Evolutionary conservation across 2,329 filamentous ascomycete genomes (phyloP), one percentile per base, ranked within the genome.

Genomic region (Passalora sequoiae): DNA sequence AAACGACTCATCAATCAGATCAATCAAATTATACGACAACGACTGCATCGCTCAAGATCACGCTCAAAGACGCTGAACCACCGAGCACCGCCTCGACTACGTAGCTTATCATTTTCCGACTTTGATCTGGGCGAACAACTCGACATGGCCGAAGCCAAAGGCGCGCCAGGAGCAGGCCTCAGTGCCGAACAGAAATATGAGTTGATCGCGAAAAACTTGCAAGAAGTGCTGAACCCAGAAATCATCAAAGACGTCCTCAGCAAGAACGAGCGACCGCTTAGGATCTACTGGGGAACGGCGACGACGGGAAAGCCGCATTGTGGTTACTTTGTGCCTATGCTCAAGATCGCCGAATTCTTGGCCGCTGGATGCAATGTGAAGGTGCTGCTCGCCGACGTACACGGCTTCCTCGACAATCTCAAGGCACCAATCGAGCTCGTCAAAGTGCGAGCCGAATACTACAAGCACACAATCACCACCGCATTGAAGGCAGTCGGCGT

Each of bases 321-420:
- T 63, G 89, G 87, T 56, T 95, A 95, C 75, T 86, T 94, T 50
- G 84, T 92, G 7, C 83, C 89, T 4, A 83, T 85, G 57, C 79
- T 94, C 62, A 96, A 96, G 69, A 84, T 96, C 50, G 89, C 88
- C 28, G 84, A 96, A 64, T 81, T 94, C 60, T 79, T 96, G 24
- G 77, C 80, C 25, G 89, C 91, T 21, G 89, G 84, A 27, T 95
- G 88, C 70, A 78, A 89, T 47, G 80, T 66, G 51, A 65, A 58
- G 44, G 56, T 70, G 29, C 59, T 71, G 28, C 52, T 66, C 10
- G 64, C 63, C 16, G 69, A 71, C 46, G 73, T 77, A 43, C 76
- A 80, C 66, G 86, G 80, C 55, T 88, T 87, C 69, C 81, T 89
- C 45, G 62, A 64, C 57, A 64, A 61, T 41, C 56, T 63, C 30